Percentiles rank a stretch among this genome's conserved stretches.
These are phyloP conservation scores for Exophiala lecanii-corni DNA, from an alignment of 2,329 filamentous ascomycete species.

Conservation along the genomic window DNA sequence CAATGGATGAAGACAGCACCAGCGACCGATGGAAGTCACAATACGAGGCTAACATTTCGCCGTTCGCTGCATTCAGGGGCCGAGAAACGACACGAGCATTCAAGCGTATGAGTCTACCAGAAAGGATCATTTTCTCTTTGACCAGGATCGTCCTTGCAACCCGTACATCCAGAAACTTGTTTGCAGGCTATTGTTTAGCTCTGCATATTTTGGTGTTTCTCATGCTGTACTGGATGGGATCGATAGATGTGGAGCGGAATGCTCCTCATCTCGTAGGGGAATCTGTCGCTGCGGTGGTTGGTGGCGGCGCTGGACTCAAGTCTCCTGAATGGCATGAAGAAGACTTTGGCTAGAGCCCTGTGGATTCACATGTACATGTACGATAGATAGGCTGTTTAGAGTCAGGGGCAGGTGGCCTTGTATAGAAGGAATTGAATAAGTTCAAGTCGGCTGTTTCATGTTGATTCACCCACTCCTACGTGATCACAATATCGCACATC, in stretches of 20 bases:
- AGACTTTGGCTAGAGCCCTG: conserved; percentile 43
- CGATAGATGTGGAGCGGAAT: conserved; percentile 60
- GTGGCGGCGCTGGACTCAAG: conserved; percentile 9
- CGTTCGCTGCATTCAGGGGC: conserved; percentile 93
- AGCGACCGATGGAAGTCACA: conserved; percentile 84
- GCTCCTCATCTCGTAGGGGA: conserved; percentile 53
- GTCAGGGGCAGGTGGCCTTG: too few relatives aligned
- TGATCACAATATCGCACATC: too few relatives aligned
- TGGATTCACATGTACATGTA: too few relatives aligned
- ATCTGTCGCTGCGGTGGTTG: conserved; percentile 37
- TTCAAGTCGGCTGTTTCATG: too few relatives aligned
- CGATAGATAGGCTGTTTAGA: too few relatives aligned
- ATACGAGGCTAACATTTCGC: conserved; percentile 92
- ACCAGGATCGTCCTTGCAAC: conserved; percentile 89
- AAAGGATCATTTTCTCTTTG: conserved; percentile 83
- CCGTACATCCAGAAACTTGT: conserved; percentile 84
- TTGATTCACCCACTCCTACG: too few relatives aligned
- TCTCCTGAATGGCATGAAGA: conserved; percentile 60
- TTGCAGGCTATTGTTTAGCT: conserved; percentile 84
- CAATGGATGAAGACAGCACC: conserved; percentile 59
- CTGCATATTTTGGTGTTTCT: conserved; percentile 84
- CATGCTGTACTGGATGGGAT: conserved; percentile 79
- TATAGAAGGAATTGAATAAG: too few relatives aligned
- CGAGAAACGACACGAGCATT: conserved; percentile 86
- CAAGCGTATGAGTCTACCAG: conserved; percentile 86